Conservation (phyloP, 805 yeast genomes). For the Wickerhamiella dianesei region DNA sequence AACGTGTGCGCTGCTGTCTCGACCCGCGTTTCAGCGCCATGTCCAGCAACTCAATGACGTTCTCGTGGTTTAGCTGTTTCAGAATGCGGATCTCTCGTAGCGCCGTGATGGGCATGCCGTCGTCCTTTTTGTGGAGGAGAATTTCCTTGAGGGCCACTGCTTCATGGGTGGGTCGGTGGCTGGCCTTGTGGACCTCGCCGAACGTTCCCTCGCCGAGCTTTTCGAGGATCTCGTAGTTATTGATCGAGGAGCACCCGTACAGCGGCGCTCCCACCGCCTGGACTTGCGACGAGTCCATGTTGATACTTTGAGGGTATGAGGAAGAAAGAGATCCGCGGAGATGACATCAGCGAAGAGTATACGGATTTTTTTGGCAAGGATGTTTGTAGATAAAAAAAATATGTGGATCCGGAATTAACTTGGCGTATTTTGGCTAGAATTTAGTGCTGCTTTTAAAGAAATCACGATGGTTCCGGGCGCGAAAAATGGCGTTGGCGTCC, state of each 20-base stretch:
- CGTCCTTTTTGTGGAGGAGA: slow-evolving; percentile 61
- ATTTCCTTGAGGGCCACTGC: slow-evolving; percentile 81
- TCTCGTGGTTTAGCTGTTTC: slow-evolving; percentile 52
- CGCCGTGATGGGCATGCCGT: slow-evolving; percentile 84
- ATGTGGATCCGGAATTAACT: no score
- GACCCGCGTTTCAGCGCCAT: slow-evolving; percentile 40
- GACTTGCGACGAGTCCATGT: no score
- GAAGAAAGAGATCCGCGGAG: neutral
- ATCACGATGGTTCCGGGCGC: no score
- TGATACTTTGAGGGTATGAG: no score
- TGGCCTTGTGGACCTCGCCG: slow-evolving; percentile 79
- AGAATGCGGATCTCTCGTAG: slow-evolving; percentile 79
- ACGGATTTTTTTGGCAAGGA: no score
- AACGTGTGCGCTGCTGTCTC: slow-evolving; percentile 20
- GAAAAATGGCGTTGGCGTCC: no score
- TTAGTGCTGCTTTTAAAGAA: no score
- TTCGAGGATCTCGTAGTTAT: slow-evolving; percentile 24
- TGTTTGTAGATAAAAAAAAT: no score
- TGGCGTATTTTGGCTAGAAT: neutral
- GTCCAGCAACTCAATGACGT: slow-evolving; percentile 65
- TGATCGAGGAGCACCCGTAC: slow-evolving; percentile 26
- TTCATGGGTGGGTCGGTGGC: slow-evolving; percentile 35
- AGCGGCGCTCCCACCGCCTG: no score
- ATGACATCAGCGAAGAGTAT: neutral
- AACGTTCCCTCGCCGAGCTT: slow-evolving; percentile 73